Evolutionary conservation across 768 basidiomycete genomes (phyloP).

Genomic region (Inosperma sp.): DNA sequence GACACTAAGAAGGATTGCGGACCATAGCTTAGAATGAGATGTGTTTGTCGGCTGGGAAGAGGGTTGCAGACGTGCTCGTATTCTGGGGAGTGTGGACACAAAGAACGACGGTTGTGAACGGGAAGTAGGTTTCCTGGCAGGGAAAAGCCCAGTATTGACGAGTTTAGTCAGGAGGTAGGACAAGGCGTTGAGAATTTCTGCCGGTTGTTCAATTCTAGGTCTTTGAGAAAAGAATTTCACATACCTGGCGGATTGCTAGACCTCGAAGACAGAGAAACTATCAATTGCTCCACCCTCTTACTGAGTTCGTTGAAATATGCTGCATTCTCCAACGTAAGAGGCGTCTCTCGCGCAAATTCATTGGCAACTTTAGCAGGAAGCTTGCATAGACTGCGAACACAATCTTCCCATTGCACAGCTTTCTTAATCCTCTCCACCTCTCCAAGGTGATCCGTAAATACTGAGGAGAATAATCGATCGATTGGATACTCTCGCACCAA

Average conservation of each 20-base stretch:
- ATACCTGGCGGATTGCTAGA: constrained; percentile 14
- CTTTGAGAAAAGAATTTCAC: background rate
- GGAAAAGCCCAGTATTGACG: constrained; percentile 64
- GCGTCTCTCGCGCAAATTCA: constrained; percentile 43
- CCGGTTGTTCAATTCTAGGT: constrained; percentile 12
- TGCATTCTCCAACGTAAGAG: constrained; percentile 49
- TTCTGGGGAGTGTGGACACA: constrained; percentile 41
- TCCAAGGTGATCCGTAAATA: constrained; percentile 29
- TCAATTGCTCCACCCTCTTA: constrained; percentile 47
- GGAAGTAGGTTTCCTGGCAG: constrained; percentile 42
- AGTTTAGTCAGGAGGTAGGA: constrained; percentile 61
- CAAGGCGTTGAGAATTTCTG: constrained; percentile 41
- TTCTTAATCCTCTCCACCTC: constrained; percentile 24
- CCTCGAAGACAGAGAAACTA: constrained; percentile 40
- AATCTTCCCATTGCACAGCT: constrained; percentile 67
- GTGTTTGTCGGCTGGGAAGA: constrained; percentile 12
- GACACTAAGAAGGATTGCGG: constrained; percentile 39
- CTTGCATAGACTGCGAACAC: constrained; percentile 55
- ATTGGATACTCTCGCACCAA: constrained; percentile 62
- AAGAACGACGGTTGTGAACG: constrained; percentile 76
- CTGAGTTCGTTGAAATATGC: constrained; percentile 53
- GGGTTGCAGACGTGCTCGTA: constrained; percentile 38
- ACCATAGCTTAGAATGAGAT: constrained; percentile 50
- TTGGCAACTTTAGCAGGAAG: constrained; percentile 82
- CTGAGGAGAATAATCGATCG: constrained; percentile 55